Evolutionary conservation across 192 early-diverging fungal species (phyloP).

Genomic region (Podila epigama): DNA sequence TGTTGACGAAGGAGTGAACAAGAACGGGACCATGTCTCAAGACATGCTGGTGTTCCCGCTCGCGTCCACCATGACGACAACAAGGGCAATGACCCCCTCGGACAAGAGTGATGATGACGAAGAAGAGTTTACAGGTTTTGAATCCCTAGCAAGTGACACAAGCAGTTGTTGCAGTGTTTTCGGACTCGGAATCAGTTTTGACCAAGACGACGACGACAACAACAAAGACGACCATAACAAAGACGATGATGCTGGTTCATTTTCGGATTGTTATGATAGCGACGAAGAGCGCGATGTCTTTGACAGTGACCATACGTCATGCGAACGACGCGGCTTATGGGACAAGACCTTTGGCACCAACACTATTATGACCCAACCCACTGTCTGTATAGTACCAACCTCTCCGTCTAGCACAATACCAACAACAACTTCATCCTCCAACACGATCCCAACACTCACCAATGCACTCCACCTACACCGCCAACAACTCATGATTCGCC

Average conservation of each 20-base stretch:
- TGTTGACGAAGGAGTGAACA: background rate
- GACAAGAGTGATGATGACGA: background rate
- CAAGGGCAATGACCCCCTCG: background rate
- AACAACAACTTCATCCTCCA: background rate
- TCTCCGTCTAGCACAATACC: background rate
- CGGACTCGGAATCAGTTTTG: background rate
- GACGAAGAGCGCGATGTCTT: constrained; percentile 12
- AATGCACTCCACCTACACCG: background rate
- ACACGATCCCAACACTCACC: background rate
- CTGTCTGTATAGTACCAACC: background rate
- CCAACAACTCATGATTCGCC: background rate
- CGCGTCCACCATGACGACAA: background rate
- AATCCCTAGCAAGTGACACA: constrained; percentile 13
- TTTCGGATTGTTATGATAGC: background rate
- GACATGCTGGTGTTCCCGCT: constrained; percentile 1
- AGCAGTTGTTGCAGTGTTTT: background rate
- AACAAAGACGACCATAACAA: background rate
- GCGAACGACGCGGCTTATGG: background rate
- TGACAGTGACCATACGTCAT: background rate
- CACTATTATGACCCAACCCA: background rate
- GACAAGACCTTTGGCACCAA: background rate
- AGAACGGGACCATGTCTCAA: background rate
- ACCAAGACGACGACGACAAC: background rate
- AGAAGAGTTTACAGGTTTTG: constrained; percentile 17
- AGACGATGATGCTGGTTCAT: no score